Base-by-base conservation (phyloP, 345 rosid genomes). In the Lepidium sativum region DNA sequence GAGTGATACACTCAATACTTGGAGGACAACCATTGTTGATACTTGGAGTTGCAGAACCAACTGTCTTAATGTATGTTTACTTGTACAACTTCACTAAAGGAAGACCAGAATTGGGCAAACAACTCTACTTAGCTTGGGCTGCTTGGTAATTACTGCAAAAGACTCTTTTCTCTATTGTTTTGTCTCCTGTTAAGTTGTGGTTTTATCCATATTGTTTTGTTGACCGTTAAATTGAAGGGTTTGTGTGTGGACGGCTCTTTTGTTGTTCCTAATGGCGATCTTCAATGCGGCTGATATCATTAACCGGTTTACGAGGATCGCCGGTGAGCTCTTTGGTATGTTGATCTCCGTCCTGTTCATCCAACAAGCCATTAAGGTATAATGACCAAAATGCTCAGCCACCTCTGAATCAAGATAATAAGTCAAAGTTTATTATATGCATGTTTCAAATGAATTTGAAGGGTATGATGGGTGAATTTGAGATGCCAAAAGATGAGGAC, bases 21-120 rank as follows among this genome's bases (percentile, higher is more conserved):
- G 97, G 96, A 15, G 96, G 97, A 23, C 97, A 91, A 33, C 96
- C 97, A 1, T 75, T 88, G 31, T 34, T 91, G 68, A 82, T 91
- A 57, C 69, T 88, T 23, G 97, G 97, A 54, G 97, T 91, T 72
- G 96, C 94, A 18, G 91, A 91, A 58, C 97, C 97, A 9, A 91
- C 91, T 15, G 84, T 91, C 9, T 79, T 91, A 43, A 91, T 91
- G 94, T 91, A 87, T 44, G 74, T 79, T 14, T 90, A 85, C 61
- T 67, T 85, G 79, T 84, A 78, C 83, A 76, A 80, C 60, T 91
- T 91, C 52, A 96, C 91, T 4, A 84, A 76, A 72, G 83, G 71
- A 43, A 82, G 80, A 42, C 75, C 80, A 42, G 85, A 72, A 56
- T 54, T 91, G 62, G 97, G 94, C 1, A 67, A 75, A 11, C 69